Percentiles rank a stretch among this genome's conserved stretches.
Conservation (phyloP, 305 asterid genomes). For the Euphrasia arctica region DNA sequence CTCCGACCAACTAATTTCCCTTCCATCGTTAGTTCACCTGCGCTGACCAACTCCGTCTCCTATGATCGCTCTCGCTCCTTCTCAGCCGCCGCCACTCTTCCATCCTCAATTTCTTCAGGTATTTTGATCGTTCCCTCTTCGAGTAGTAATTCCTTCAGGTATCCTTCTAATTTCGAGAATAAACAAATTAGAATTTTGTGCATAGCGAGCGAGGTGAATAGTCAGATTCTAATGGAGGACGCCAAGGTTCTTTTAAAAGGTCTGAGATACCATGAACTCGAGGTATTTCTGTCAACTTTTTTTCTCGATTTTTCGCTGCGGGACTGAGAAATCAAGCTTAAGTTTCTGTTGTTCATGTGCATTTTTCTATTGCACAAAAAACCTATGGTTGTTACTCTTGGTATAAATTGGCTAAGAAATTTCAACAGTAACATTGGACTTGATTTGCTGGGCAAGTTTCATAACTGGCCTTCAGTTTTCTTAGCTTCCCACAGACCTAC, state of each 20-base stretch:
- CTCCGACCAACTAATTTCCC: conserved; percentile 19
- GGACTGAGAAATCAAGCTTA: neutral
- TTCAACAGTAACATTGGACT: neutral
- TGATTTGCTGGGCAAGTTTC: neutral
- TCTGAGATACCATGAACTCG: conserved; percentile 72
- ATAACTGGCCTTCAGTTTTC: neutral
- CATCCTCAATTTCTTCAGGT: conserved; percentile 33
- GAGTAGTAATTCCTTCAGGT: neutral
- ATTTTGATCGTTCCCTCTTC: conserved; percentile 6
- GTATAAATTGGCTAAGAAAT: neutral
- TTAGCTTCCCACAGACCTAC: neutral
- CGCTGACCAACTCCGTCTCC: conserved; percentile 24
- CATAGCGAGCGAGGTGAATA: conserved; percentile 33
- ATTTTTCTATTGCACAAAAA: neutral
- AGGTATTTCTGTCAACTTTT: conserved; percentile 35
- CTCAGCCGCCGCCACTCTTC: conserved; percentile 36
- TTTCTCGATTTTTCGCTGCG: neutral
- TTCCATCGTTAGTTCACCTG: conserved; percentile 9
- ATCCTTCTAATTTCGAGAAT: neutral
- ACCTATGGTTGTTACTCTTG: neutral
- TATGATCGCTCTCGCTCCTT: conserved; percentile 28
- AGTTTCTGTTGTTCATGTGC: neutral
- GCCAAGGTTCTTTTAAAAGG: conserved; percentile 76
- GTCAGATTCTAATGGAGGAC: conserved; percentile 32
- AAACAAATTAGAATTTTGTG: neutral